Evolutionary conservation across 306 rosid species (phyloP).

Genomic region (Acacia acuminata): DNA sequence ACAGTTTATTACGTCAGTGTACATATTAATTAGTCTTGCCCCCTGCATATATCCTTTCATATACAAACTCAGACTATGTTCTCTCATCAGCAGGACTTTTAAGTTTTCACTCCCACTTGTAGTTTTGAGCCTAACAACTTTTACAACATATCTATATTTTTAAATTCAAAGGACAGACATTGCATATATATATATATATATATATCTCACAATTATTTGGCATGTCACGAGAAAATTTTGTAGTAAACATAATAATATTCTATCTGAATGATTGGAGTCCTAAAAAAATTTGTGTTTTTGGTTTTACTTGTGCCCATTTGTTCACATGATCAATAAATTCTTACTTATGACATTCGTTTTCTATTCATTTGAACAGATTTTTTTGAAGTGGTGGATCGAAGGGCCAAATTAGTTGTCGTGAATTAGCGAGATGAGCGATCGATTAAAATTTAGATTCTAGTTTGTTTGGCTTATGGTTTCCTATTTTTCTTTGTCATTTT

Average conservation of each 20-base stretch:
- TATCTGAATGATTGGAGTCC: slow-evolving; percentile 39
- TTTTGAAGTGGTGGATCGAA: too few relatives aligned
- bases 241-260: slow-evolving; percentile 16
- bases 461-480: too few relatives aligned
- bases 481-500: too few relatives aligned
- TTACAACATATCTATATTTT: neutral
- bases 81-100: neutral
- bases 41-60: neutral
- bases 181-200: too few relatives aligned
- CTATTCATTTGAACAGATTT: too few relatives aligned
- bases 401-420: too few relatives aligned
- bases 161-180: slow-evolving; percentile 17
- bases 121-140: neutral
- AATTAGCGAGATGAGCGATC: too few relatives aligned
- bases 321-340: slow-evolving; percentile 8
- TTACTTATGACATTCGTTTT: too few relatives aligned
- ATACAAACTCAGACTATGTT: neutral
- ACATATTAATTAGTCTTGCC: neutral
- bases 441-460: too few relatives aligned
- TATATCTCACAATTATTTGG: slow-evolving; percentile 24
- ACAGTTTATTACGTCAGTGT: neutral
- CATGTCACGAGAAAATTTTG: slow-evolving; percentile 54
- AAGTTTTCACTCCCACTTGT: neutral
- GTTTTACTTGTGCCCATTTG: slow-evolving; percentile 21
- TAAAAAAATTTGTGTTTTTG: neutral